phyloP scores from a whole-genome alignment of 2,329 filamentous ascomycete genomes.

The Curvularia spicifera region DNA sequence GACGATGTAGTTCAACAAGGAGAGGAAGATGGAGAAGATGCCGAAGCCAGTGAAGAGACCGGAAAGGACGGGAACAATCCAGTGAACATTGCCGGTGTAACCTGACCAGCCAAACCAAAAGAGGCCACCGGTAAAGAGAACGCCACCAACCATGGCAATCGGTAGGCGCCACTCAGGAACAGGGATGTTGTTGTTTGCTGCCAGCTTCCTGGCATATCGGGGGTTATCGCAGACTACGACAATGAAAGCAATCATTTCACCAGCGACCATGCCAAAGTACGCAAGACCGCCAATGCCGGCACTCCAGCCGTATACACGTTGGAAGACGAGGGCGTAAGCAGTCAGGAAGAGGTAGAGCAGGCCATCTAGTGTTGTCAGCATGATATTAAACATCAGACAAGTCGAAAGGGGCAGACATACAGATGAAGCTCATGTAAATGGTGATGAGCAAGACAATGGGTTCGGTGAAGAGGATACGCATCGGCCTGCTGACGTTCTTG shows the following conservation, averaged over 20 bases:
- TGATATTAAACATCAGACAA: too few species aligned
- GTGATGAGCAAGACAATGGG: constrained; percentile 58
- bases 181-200: constrained; percentile 57
- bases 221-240: constrained; percentile 69
- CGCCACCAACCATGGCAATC: constrained; percentile 60
- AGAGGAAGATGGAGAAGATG: constrained; percentile 64
- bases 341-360: constrained; percentile 83
- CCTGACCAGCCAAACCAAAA: constrained; percentile 53
- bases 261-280: constrained; percentile 83
- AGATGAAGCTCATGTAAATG: constrained; percentile 55
- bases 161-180: constrained; percentile 65
- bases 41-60: constrained; percentile 65
- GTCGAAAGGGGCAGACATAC: constrained; percentile 22
- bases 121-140: constrained; percentile 49
- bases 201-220: constrained; percentile 62
- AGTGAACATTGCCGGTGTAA: constrained; percentile 52
- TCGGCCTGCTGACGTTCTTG: constrained; percentile 60
- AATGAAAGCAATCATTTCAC: constrained; percentile 71
- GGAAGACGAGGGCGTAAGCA: constrained; percentile 82
- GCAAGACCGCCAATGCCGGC: constrained; percentile 75
- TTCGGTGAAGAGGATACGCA: constrained; percentile 58
- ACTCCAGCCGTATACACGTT: constrained; percentile 71
- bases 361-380: constrained; percentile 62
- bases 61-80: constrained; percentile 50
- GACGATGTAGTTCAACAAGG: constrained; percentile 64